Evolutionary conservation across 2,329 filamentous ascomycete species (phyloP).

Genomic region (Aspergillus intermedius): DNA sequence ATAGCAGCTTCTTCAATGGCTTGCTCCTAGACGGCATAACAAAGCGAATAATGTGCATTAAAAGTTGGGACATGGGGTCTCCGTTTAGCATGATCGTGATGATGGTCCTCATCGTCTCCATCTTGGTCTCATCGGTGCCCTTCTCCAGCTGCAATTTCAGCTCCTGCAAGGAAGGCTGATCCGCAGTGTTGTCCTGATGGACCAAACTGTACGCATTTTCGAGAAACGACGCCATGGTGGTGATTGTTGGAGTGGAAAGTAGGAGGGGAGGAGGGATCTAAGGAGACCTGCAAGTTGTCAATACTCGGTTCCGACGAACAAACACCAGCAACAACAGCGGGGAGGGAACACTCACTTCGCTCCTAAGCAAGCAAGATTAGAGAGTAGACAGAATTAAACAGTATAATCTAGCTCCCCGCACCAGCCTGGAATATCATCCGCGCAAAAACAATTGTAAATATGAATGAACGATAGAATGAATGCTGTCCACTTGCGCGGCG

Average conservation of each 20-base stretch:
- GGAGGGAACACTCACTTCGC: slow-evolving; percentile 18
- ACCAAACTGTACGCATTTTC: slow-evolving; percentile 95
- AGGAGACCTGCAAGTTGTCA: slow-evolving; percentile 27
- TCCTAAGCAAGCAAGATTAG: slow-evolving; percentile 9
- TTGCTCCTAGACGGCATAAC: slow-evolving; percentile 99
- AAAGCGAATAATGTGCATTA: slow-evolving; percentile 99
- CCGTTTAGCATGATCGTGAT: slow-evolving; percentile 97
- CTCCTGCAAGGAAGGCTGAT: slow-evolving; percentile 84
- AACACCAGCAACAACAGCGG: background rate
- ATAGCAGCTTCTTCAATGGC: slow-evolving; percentile 91
- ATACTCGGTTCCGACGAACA: slow-evolving; percentile 1
- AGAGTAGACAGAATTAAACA: slow-evolving; percentile 20
- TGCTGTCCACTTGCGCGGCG: slow-evolving; percentile 36
- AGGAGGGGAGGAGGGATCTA: slow-evolving; percentile 18
- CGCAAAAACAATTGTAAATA: slow-evolving; percentile 21
- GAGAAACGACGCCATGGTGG: slow-evolving; percentile 80
- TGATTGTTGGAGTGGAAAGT: slow-evolving; percentile 5
- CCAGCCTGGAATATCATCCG: slow-evolving; percentile 31
- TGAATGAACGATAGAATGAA: no score
- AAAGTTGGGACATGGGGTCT: slow-evolving; percentile 85
- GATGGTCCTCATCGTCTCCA: slow-evolving; percentile 94
- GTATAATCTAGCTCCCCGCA: slow-evolving; percentile 29
- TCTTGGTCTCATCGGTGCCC: slow-evolving; percentile 84
- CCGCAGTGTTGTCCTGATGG: slow-evolving; percentile 93
- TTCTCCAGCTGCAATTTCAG: slow-evolving; percentile 90